Percentiles rank a stretch among this genome's conserved stretches.
phyloP scores from a whole-genome alignment of 169 alveolate species.

The Fabrea salina region DNA sequence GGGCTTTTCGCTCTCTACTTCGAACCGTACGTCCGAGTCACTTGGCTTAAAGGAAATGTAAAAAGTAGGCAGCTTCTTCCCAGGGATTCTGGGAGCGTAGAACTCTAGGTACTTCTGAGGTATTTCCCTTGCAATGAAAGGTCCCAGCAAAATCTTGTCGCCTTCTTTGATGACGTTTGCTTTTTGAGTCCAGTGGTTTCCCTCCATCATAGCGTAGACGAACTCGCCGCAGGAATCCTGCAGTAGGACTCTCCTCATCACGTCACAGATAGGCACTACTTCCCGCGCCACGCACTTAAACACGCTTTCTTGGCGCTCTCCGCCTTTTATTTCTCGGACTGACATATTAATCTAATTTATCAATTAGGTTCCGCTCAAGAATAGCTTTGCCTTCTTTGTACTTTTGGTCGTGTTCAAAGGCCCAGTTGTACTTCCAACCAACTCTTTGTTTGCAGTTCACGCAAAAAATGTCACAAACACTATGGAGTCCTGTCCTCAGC shows the following conservation, averaged over 20 bases:
- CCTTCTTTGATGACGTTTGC: not conserved
- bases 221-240: not conserved
- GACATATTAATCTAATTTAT: too few relatives aligned
- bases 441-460: conserved; percentile 38
- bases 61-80: not conserved
- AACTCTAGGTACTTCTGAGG: not conserved
- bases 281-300: too few relatives aligned
- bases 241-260: not conserved
- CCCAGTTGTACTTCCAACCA: conserved; percentile 60
- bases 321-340: too few relatives aligned
- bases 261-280: too few relatives aligned
- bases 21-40: not conserved
- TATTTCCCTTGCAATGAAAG: not conserved
- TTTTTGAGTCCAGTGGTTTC: not conserved
- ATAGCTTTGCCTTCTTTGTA: conserved; percentile 63
- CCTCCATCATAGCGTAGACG: not conserved
- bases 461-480: conserved; percentile 46
- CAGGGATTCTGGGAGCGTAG: not conserved
- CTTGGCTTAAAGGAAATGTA: not conserved
- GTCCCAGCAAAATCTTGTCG: not conserved
- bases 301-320: too few relatives aligned
- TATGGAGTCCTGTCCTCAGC: conserved; percentile 49
- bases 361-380: conserved; percentile 36
- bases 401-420: conserved; percentile 45
- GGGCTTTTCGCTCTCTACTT: not conserved